phyloP scores from a whole-genome alignment of 2,329 filamentous ascomycete genomes.

The Fusarium sp. region DNA sequence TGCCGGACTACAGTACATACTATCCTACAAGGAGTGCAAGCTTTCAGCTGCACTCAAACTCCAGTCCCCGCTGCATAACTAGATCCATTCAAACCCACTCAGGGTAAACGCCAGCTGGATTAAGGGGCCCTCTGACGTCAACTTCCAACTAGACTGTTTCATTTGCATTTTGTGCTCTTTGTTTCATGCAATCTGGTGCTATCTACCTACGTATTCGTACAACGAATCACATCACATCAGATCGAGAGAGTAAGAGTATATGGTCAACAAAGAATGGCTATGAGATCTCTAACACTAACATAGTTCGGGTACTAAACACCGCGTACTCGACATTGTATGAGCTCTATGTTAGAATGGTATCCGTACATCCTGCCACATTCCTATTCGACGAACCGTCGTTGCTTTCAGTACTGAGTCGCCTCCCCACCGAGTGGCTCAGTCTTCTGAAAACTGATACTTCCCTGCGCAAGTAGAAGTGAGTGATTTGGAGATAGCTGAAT shows the following conservation, averaged over 20 bases:
- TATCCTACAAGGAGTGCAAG: not conserved
- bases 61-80: conserved; percentile 7
- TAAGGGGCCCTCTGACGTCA: conserved; percentile 40
- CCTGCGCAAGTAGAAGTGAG: conserved; percentile 1
- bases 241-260: not conserved
- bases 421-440: conserved; percentile 45
- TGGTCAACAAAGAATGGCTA: conserved; percentile 10
- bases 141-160: not conserved
- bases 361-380: conserved; percentile 2
- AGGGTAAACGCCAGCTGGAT: conserved; percentile 6
- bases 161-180: not conserved
- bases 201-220: not conserved
- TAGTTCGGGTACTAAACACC: conserved; percentile 1
- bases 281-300: conserved; percentile 6
- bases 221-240: not conserved
- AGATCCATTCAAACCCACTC: conserved; percentile 11
- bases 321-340: not conserved
- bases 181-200: not conserved
- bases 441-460: not conserved
- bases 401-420: conserved; percentile 32
- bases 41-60: not conserved
- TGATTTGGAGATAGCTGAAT: not conserved
- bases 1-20: not conserved
- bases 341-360: not conserved
- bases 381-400: conserved; percentile 8